A percentile compares a stretch with the other conserved stretches of the same genome.
Conservation (phyloP, 495 filamentous ascomycete genomes). For the Patellaria atrata region DNA sequence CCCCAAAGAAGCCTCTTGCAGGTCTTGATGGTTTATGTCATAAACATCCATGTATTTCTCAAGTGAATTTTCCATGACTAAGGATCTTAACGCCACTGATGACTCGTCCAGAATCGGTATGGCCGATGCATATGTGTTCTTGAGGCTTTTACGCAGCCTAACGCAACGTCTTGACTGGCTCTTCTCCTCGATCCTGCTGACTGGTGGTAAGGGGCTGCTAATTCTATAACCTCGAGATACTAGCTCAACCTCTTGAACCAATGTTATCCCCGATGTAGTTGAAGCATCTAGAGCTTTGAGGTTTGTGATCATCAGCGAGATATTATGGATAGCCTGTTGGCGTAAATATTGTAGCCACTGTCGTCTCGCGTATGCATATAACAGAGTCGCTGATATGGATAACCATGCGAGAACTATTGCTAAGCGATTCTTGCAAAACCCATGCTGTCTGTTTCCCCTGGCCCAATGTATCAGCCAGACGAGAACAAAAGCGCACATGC, state of each 20-base stretch:
- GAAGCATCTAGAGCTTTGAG: slow-evolving; percentile 76
- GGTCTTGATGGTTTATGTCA: slow-evolving; percentile 68
- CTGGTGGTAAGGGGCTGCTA: slow-evolving; percentile 70
- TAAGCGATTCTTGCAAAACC: slow-evolving; percentile 39
- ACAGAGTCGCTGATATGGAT: slow-evolving; percentile 38
- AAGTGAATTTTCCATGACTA: slow-evolving; percentile 62
- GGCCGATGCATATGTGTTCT: slow-evolving; percentile 49
- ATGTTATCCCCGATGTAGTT: slow-evolving; percentile 60
- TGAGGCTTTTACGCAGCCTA: slow-evolving; percentile 60
- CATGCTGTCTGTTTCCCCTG: slow-evolving; percentile 31
- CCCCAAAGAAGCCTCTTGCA: slow-evolving; percentile 48
- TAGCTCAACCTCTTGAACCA: slow-evolving; percentile 93
- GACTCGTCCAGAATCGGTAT: slow-evolving; percentile 56
- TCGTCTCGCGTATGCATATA: slow-evolving; percentile 60
- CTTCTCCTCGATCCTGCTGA: slow-evolving; percentile 62
- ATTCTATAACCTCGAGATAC: slow-evolving; percentile 79
- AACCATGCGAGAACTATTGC: slow-evolving; percentile 43
- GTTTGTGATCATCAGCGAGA: slow-evolving; percentile 55
- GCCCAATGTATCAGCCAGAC: slow-evolving; percentile 64
- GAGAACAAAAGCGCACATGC: slow-evolving; percentile 47
- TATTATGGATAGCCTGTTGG: slow-evolving; percentile 58
- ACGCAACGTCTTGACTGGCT: slow-evolving; percentile 63
- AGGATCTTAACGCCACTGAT: slow-evolving; percentile 48
- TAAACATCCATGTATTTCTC: slow-evolving; percentile 89
- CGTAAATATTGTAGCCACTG: slow-evolving; percentile 77